These are phyloP conservation scores for Orobanche coerulescens DNA, from an alignment of 257 asterid genomes.

Conservation along the genomic window DNA sequence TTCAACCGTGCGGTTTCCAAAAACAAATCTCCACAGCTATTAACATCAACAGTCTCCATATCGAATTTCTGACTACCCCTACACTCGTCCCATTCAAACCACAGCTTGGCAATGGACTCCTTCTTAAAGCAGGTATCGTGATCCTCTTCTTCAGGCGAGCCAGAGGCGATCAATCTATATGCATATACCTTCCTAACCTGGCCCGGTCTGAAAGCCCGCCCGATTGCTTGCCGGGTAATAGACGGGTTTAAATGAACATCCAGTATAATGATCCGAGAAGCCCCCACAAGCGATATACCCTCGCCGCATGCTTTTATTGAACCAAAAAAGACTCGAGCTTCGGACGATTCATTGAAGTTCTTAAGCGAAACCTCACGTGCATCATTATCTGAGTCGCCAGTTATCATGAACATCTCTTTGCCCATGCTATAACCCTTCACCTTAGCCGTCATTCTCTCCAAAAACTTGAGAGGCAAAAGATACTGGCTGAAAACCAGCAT, in stretches of 20 bases:
- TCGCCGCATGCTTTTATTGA: slow-evolving; percentile 94
- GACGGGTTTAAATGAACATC: slow-evolving; percentile 91
- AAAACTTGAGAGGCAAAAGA: slow-evolving; percentile 72
- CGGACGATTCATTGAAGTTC: slow-evolving; percentile 56
- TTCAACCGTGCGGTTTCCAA: slow-evolving; percentile 56
- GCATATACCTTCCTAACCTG: slow-evolving; percentile 73
- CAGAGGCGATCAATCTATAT: slow-evolving; percentile 66
- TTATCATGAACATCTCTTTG: slow-evolving; percentile 81
- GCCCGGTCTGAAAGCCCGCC: slow-evolving; percentile 98
- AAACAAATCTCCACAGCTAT: slow-evolving; percentile 51
- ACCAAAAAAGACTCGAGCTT: slow-evolving; percentile 92
- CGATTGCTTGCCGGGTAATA: slow-evolving; percentile 94
- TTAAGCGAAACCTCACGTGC: slow-evolving; percentile 71
- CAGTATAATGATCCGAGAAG: slow-evolving; percentile 73
- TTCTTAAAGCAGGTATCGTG: slow-evolving; percentile 79
- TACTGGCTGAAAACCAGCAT: slow-evolving; percentile 85
- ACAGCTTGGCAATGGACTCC: slow-evolving; percentile 85
- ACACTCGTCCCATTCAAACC: slow-evolving; percentile 92
- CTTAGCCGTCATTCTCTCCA: slow-evolving; percentile 68
- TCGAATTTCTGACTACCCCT: slow-evolving; percentile 52
- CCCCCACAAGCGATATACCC: slow-evolving; percentile 95
- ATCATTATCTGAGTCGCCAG: slow-evolving; percentile 79
- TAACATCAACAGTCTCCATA: slow-evolving; percentile 53
- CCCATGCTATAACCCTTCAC: slow-evolving; percentile 63
- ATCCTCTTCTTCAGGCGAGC: slow-evolving; percentile 79